Conservation (phyloP, 768 basidiomycete species). For the Nevesoporus exiguus region DNA sequence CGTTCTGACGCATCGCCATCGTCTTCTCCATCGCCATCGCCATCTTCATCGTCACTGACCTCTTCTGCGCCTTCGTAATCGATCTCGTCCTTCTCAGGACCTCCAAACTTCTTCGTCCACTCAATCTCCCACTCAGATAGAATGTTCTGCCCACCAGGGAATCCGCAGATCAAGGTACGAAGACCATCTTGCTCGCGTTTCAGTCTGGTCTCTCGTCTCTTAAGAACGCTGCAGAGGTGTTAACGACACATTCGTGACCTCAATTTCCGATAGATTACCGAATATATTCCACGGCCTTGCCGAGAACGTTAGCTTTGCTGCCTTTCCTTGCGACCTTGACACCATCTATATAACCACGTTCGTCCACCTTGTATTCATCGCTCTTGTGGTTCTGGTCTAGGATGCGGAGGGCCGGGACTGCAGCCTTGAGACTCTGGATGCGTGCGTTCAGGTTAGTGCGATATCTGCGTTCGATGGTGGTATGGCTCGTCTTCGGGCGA, state of each 20-base stretch:
- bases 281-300: constrained; percentile 90
- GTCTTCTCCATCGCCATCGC: constrained; percentile 39
- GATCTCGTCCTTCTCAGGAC: constrained; percentile 72
- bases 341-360: constrained; percentile 86
- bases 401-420: constrained; percentile 80
- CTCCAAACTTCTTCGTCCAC: constrained; percentile 72
- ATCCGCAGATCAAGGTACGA: constrained; percentile 60
- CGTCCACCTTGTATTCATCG: constrained; percentile 58
- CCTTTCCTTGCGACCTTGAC: constrained; percentile 89
- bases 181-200: constrained; percentile 74
- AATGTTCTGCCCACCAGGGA: constrained; percentile 71
- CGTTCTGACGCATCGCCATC: constrained; percentile 40
- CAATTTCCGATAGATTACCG: constrained; percentile 34
- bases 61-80: constrained; percentile 42
- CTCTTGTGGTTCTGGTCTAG: constrained; percentile 52
- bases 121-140: constrained; percentile 73
- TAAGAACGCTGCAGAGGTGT: constrained; percentile 56
- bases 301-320: constrained; percentile 86
- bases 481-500: constrained; percentile 75
- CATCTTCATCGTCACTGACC: constrained; percentile 42
- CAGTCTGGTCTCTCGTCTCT: constrained; percentile 69
- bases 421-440: constrained; percentile 73
- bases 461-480: constrained; percentile 85
- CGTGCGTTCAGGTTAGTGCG: constrained; percentile 87
- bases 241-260: background rate